A percentile compares a stretch with the other conserved stretches of the same genome.
phyloP scores from a whole-genome alignment of 192 early-diverging fungal species.

The Coemansia sp. region DNA sequence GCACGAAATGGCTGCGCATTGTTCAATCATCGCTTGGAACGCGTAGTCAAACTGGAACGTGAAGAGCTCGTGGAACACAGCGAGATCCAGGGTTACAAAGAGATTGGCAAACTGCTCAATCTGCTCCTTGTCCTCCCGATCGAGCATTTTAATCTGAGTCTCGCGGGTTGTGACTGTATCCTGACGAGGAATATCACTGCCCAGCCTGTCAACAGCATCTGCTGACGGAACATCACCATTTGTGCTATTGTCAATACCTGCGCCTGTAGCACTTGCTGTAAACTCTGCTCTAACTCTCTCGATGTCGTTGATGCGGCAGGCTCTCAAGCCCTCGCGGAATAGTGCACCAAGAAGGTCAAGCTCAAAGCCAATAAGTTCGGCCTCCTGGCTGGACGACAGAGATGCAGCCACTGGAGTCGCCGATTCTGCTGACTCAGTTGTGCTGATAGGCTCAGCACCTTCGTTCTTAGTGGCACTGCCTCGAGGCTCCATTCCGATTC shows the following conservation, averaged over 20 bases:
- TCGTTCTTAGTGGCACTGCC: constrained; percentile 1
- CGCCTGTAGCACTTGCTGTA: constrained; percentile 3
- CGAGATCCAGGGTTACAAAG: constrained; percentile 79
- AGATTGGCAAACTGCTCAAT: constrained; percentile 85
- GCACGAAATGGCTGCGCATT: constrained; percentile 73
- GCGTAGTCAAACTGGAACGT: constrained; percentile 81
- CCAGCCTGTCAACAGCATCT: background rate
- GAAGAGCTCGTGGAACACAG: constrained; percentile 95
- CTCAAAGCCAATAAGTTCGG: constrained; percentile 47
- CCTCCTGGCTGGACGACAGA: constrained; percentile 26
- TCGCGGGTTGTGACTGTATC: constrained; percentile 20
- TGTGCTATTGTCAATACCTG: background rate
- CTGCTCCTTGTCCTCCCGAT: constrained; percentile 89
- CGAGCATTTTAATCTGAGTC: constrained; percentile 58
- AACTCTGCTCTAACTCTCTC: constrained; percentile 25
- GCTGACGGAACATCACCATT: background rate
- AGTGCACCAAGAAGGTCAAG: constrained; percentile 40
- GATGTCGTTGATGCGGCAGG: constrained; percentile 48
- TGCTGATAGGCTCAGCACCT: constrained; percentile 1
- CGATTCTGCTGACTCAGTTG: background rate
- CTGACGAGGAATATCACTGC: background rate
- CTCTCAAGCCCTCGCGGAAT: constrained; percentile 49
- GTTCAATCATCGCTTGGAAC: constrained; percentile 77
- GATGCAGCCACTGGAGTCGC: constrained; percentile 4
- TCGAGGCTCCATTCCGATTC: constrained; percentile 33